Conservation (phyloP, 2,329 filamentous ascomycete genomes). For the Aspergillus alliaceus region DNA sequence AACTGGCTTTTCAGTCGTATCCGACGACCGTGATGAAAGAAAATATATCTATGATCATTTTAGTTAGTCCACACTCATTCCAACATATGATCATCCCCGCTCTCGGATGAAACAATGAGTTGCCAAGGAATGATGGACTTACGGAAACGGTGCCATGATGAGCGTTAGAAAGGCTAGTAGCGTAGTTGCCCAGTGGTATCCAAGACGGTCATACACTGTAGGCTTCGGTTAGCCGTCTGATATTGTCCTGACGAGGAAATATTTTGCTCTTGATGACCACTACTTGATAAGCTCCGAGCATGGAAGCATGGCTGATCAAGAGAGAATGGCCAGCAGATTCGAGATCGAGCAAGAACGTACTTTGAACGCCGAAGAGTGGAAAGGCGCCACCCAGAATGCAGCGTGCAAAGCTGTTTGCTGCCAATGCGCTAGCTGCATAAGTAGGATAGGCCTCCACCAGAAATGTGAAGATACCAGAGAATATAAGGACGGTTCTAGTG, state of each 20-base stretch:
- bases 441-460: constrained; percentile 63
- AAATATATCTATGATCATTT: too few relatives aligned
- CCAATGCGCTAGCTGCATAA: constrained; percentile 64
- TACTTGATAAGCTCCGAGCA: too few relatives aligned
- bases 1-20: too few relatives aligned
- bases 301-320: too few relatives aligned
- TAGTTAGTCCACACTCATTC: too few relatives aligned
- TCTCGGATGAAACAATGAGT: too few relatives aligned
- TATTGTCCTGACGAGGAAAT: too few relatives aligned
- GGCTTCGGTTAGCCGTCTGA: too few relatives aligned
- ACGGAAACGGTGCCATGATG: constrained; percentile 48
- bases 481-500: constrained; percentile 70
- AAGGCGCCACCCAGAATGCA: constrained; percentile 78
- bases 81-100: too few relatives aligned
- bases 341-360: constrained; percentile 34
- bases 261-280: too few relatives aligned
- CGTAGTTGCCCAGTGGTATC: constrained; percentile 48
- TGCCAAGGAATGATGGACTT: constrained; percentile 21
- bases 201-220: constrained; percentile 48
- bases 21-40: too few relatives aligned
- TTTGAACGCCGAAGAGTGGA: constrained; percentile 68
- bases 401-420: constrained; percentile 78
- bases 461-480: constrained; percentile 85
- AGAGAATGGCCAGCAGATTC: too few relatives aligned
- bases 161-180: constrained; percentile 46